Base-by-base conservation (phyloP, 2,329 filamentous ascomycete species). In the Stagonosporopsis rhizophila region DNA sequence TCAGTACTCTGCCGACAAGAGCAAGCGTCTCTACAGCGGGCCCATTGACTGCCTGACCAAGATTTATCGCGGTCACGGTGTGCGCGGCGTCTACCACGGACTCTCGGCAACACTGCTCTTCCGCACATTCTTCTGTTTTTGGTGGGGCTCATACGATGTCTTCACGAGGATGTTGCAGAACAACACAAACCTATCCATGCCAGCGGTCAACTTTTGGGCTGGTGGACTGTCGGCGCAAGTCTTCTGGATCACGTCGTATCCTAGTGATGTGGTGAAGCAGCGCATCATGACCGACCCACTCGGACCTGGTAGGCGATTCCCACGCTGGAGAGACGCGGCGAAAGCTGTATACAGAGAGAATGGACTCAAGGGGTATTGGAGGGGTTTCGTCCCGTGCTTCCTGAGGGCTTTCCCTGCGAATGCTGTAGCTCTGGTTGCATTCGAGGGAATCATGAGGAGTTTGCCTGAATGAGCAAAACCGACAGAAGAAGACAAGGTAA, bases 111-210 rank as follows among this genome's bases (percentile, higher is more conserved):
- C 95, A 0, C 80, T 98, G 44, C 77, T 98, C 44, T 98, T 98
- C 80, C 86, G 95, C 17, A 87, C 87, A 14, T 96, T 94, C 79
- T 99, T 99, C 82, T 97, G 96, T 83, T 95, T 89, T 80, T 98
- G 93, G 93, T 99, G 95, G 95, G 88, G 88, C n/a, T 90, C 87
- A 58, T 99, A 99, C 80, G 94, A 97, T 69, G 67, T 96, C 27
- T 84, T 98, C 65, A 90, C 91, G 5, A 82, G 86, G 20, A 78
- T 83, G 56, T 80, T 98, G 71, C 81, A 85, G 51, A 77, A 85
- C 17, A 81, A 87, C 67, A 96, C 93, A 2, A 77, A 67, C 12
- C 79, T 97, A 50, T 89, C 89, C 50, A 86, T 87, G 0, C 92
- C 95, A 0, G 88, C 88, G 1, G 83, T 98, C 70, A 98, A 98